Evolutionary conservation across 345 rosid species (phyloP).

Genomic region (Viola odorata): DNA sequence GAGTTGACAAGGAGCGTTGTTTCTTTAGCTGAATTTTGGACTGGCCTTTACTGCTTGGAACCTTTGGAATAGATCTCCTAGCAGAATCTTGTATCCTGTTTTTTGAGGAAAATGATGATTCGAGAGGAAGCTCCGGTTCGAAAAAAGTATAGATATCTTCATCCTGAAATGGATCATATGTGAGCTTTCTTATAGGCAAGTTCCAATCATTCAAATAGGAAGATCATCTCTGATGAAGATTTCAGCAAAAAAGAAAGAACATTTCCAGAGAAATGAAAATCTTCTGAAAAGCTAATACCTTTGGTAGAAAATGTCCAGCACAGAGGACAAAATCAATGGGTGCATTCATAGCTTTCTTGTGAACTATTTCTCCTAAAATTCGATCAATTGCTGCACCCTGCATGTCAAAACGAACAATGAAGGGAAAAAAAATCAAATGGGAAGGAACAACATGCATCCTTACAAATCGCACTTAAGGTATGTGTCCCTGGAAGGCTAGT

Average conservation of each 20-base stretch:
- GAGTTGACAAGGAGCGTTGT: constrained; percentile 37
- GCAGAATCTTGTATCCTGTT: constrained; percentile 16
- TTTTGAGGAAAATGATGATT: constrained; percentile 2
- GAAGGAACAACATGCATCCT: constrained; percentile 2
- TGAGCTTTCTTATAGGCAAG: too few relatives aligned
- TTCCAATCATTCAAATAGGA: too few relatives aligned
- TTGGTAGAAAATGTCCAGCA: constrained; percentile 44
- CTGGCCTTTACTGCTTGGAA: constrained; percentile 9
- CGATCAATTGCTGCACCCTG: constrained; percentile 63
- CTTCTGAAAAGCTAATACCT: constrained; percentile 28
- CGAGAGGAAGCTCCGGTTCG: constrained; percentile 49
- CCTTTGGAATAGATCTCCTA: constrained; percentile 6
- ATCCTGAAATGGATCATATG: constrained; percentile 31
- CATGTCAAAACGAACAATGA: not conserved
- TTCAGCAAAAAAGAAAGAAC: not conserved
- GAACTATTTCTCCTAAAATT: constrained; percentile 50
- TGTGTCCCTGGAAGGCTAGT: not conserved
- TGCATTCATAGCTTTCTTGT: constrained; percentile 34
- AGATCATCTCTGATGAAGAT: not conserved
- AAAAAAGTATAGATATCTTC: constrained; percentile 55
- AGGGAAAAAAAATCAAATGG: constrained; percentile 2
- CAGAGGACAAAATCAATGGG: constrained; percentile 61
- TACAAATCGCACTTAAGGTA: not conserved
- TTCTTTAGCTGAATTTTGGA: constrained; percentile 30
- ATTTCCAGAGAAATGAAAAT: not conserved